Evolutionary conservation across 805 yeast species (phyloP), one percentile per base, ranked within the genome.

Genomic region (Yarrowia hollandica): DNA sequence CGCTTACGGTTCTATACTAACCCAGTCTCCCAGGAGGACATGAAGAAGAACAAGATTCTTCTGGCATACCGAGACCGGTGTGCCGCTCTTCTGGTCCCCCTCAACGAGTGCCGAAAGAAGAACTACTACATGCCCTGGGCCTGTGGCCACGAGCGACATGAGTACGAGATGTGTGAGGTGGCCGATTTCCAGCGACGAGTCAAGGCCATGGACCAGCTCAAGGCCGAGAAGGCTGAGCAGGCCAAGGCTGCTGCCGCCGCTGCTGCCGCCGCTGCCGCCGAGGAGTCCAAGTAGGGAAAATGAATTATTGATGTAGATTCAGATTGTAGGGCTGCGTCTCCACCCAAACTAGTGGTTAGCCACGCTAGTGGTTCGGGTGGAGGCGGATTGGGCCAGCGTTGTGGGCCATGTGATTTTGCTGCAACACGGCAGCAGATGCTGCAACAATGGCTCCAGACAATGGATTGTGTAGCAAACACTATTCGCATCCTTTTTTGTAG

Each of bases 111-210:
- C 68, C 79, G 88, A 60, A 73, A 75, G 55, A 84, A 83, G 65
- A 77, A 79, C 11, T 72, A 74, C 68, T 83, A 74, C 65, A 64
- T 83, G 70, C 88, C 88, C 26, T 83, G 87, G 87, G 82, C 81
- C 66, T 88, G 96, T 67, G 63, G 79, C 61, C 85, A 85, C 64
- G 89, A 85, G 74, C 82, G 90, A 70, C 95, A 89, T 66, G 83
- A 78, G 38, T 89, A 90, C 78, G 96, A 88, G 72, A 86, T 86
- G 69, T 88, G 96, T 72, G 87, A 88, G 73, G 86, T 86, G 71
- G 72, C 84, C 71, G 96, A 89, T 70, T 88, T 85, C 75, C 79
- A 83, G 70, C 82, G 94, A 75, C 82, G 96, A 73, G 88, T 86
- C 61, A 77, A 82, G 69, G 91, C 86, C 74, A 76, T 86, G 71